Base-by-base conservation (phyloP, 176 grass and related monocot species). In the Oryza rufipogon region DNA sequence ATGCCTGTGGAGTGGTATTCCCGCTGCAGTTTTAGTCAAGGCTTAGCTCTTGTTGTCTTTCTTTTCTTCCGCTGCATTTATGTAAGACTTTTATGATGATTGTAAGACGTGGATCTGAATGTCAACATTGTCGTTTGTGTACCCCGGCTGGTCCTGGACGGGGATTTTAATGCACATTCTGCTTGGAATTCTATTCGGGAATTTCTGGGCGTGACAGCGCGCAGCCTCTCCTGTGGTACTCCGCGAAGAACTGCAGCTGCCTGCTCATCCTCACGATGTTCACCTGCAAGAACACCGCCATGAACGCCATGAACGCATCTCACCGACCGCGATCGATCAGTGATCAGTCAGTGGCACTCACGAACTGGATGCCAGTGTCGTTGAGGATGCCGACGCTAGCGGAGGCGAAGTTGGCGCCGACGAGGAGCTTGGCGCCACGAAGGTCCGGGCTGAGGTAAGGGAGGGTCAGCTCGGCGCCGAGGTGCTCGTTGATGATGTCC, bases 351-450 rank as follows among this genome's bases (percentile, higher is more conserved):
- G 7, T 8, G 6, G 3, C 41, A 30, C 89, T 56, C 76, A 95
- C 96, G 20, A 98, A 98, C 78, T 98, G 96, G 61, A 95, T 86
- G 44, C 96, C 96, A 0, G 96, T 98, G 85, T 98, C 96, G 51
- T 98, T 95, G 70, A 98, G 96, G 70, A 98, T 98, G 58, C 96
- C 93, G 34, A 95, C 85, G 61, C 96, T 93, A 2, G 96, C 96
- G 0, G 96, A 98, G 51, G 96, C 96, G 76, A 98, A 98, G 84
- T 98, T 98, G 20, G 96, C 96, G 70, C 96, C 96, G 0, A 95
- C 85, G 17, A 98, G 85, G 16, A 98, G 93, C 80, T 92, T 93
- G 41, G 87, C n/a, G 6, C 87, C 93, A 8, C 51, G 85, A 19
- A 91, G 92, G 13, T 90, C 28, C 0, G 96, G 96, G 87, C 87